Conservation (phyloP, 164 flowering plant species). For the Cinnamomum micranthum region DNA sequence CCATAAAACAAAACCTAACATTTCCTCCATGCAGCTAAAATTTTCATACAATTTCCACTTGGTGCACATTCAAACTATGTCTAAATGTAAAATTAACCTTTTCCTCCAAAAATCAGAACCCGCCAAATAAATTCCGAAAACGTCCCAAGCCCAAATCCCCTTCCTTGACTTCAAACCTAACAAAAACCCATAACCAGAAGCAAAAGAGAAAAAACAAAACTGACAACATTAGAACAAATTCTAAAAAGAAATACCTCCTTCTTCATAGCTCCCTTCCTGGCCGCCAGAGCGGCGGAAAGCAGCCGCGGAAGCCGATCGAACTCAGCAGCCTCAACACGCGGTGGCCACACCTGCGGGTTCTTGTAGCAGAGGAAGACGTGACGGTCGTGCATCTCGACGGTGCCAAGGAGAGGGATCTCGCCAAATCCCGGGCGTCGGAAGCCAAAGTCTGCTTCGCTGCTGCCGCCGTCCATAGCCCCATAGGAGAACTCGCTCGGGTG, state of each 20-base stretch:
- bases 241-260: conserved; percentile 29
- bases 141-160: neutral
- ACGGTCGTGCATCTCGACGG: conserved; percentile 66
- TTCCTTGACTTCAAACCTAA: neutral
- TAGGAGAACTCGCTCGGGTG: neutral
- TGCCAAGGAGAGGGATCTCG: conserved; percentile 53
- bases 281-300: conserved; percentile 65
- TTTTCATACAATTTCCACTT: neutral
- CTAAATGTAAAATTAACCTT: neutral
- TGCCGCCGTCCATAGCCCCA: conserved; percentile 24
- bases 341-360: conserved; percentile 85
- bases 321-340: conserved; percentile 80
- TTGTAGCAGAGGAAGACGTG: conserved; percentile 92
- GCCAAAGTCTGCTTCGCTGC: conserved; percentile 62
- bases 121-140: neutral
- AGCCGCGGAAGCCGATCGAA: conserved; percentile 90
- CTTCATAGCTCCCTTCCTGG: conserved; percentile 63
- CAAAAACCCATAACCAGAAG: neutral
- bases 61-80: neutral
- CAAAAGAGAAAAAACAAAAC: neutral
- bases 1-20: neutral
- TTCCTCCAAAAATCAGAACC: neutral
- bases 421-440: conserved; percentile 64
- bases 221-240: neutral
- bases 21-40: neutral